Base-by-base conservation (phyloP, 306 rosid species). In the Begonia peltatifolia region DNA sequence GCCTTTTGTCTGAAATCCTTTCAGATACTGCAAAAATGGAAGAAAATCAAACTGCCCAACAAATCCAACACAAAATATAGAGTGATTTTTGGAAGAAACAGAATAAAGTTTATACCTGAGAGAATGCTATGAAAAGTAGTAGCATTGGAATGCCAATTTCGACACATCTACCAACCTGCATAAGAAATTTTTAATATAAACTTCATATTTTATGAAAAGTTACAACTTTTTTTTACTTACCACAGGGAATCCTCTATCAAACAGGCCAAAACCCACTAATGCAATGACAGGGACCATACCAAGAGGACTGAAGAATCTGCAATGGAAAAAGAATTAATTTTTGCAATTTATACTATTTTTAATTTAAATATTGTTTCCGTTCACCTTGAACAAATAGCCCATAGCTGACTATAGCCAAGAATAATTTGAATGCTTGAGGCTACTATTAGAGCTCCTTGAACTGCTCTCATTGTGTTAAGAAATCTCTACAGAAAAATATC, bases 261-360 rank as follows among this genome's bases (percentile, higher is more conserved):
- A 92, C 70, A 86, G 65, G 50, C 99, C 99, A 61, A 92, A 92
- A 62, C 99, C 99, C 57, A 64, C 87, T 58, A 92, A 74, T 55
- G 99, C 83, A 68, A 92, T 92, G 50, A 92, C 96, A 20, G 99
- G 99, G 58, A 76, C 96, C 99, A 92, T 92, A 66, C 93, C 94
- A 60, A 92, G 88, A n/a, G 99, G 99, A 43, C 99, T 92, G 76
- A 92, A 92, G 82, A 87, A 86, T 75, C 99, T 92, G 82, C 46
- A 64, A 18, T 23, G 46, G 18, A 6, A 58, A 57, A 44, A 43
- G 44, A 42, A 30, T 7, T 15, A 38, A 15, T 50, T 50, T 50
- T 6, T 50, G 17, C 12, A 6, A 2, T 49, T 49, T 49, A 12
- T n/a, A 20, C 47, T 4, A 9, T 38, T 47, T 25, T 9, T 3